These are phyloP conservation scores for Zizania latifolia DNA, from an alignment of 176 grass and related monocot species.

Conservation along the genomic window DNA sequence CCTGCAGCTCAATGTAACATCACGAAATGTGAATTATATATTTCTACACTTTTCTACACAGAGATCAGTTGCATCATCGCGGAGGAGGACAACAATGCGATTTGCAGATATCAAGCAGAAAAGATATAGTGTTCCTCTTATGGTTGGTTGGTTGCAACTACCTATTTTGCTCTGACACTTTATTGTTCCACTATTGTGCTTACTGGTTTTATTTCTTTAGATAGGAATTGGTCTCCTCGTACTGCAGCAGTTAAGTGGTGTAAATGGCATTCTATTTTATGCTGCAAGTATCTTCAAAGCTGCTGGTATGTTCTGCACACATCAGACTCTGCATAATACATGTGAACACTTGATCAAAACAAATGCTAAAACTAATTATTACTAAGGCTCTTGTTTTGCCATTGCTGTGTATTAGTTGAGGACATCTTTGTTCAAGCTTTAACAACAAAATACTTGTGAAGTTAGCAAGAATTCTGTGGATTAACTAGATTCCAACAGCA, in stretches of 20 bases:
- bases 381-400: background rate
- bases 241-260: constrained; percentile 82
- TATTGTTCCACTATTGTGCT: constrained; percentile 7
- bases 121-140: constrained; percentile 87
- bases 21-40: constrained; percentile 5
- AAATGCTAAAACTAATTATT: constrained; percentile 13
- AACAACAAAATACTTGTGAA: background rate
- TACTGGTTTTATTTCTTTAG: constrained; percentile 34
- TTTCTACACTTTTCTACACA: constrained; percentile 28
- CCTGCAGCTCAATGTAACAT: background rate
- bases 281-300: constrained; percentile 88
- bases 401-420: background rate
- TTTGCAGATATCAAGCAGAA: constrained; percentile 81
- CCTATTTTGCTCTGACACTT: background rate
- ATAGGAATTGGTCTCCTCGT: constrained; percentile 87
- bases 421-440: background rate
- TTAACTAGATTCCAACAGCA: background rate
- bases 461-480: background rate
- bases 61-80: constrained; percentile 78
- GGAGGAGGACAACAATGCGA: constrained; percentile 69
- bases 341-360: background rate
- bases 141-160: constrained; percentile 36
- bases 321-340: background rate
- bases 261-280: constrained; percentile 92
- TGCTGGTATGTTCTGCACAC: constrained; percentile 47